Percentiles rank a stretch among this genome's conserved stretches.
Conservation (phyloP, 2,329 filamentous ascomycete species). For the Fusarium sororula region DNA sequence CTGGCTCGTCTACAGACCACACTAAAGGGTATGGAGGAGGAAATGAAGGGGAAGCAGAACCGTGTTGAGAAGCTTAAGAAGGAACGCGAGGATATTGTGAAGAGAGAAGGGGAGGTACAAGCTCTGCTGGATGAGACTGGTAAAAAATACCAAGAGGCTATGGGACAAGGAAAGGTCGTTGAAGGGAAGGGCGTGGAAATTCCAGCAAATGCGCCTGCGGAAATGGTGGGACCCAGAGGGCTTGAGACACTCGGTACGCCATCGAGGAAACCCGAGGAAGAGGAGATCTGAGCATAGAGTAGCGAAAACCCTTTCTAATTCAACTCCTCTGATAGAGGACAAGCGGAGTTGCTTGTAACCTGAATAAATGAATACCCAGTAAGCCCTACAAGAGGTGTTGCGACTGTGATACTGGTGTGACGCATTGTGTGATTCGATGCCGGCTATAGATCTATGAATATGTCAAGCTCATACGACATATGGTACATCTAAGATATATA, state of each 20-base stretch:
- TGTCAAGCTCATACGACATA: rapidly evolving
- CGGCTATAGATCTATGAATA: not conserved
- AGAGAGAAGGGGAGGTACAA: conserved; percentile 82
- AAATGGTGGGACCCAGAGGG: conserved; percentile 46
- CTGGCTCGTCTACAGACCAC: conserved; percentile 70
- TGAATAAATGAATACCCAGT: not conserved
- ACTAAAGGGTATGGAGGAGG: conserved; percentile 69
- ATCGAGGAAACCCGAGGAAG: conserved; percentile 38
- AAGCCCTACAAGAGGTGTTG: not conserved
- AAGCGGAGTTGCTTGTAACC: not conserved
- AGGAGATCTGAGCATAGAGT: conserved; percentile 15
- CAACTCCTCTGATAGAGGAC: not conserved
- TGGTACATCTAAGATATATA: not conserved
- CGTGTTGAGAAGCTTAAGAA: conserved; percentile 72
- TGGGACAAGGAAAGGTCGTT: conserved; percentile 46
- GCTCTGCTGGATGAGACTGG: conserved; percentile 82
- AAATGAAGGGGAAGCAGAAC: conserved; percentile 67
- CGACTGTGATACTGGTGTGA: not conserved
- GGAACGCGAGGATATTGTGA: conserved; percentile 74
- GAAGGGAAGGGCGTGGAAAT: conserved; percentile 35
- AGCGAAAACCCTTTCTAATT: rapidly evolving
- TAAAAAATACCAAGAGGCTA: conserved; percentile 63
- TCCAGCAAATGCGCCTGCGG: conserved; percentile 22
- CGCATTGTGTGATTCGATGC: rapidly evolving
- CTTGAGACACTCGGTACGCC: conserved; percentile 49